phyloP scores from a whole-genome alignment of 192 early-diverging fungal genomes.

The Coemansia sp. region DNA sequence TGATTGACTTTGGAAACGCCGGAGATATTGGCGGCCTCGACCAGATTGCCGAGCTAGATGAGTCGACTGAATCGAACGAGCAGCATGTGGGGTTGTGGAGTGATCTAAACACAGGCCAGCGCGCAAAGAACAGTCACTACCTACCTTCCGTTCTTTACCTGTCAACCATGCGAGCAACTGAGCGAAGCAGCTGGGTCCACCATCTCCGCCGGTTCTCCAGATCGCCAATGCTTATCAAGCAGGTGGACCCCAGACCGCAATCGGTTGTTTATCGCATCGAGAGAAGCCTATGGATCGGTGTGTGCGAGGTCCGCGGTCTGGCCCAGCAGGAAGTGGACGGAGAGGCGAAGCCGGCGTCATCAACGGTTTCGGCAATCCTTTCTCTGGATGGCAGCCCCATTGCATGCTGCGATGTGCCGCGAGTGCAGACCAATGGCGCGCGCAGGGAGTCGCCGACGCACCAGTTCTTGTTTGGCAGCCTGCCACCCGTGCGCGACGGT shows the following conservation, averaged over 20 bases:
- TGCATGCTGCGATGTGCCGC: slow-evolving; percentile 22
- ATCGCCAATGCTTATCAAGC: slow-evolving; percentile 14
- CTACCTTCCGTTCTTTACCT: slow-evolving; percentile 21
- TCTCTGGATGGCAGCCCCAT: slow-evolving; percentile 34
- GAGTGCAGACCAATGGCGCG: background rate
- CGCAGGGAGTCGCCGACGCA: slow-evolving; percentile 3
- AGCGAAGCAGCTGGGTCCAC: slow-evolving; percentile 47
- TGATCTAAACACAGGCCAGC: background rate
- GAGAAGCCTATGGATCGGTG: slow-evolving; percentile 44
- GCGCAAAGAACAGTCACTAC: background rate
- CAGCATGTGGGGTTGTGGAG: background rate
- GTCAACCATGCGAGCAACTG: slow-evolving; percentile 24
- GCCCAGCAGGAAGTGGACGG: background rate
- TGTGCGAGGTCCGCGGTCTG: slow-evolving; percentile 31
- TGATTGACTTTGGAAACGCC: slow-evolving; percentile 6
- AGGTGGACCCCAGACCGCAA: background rate
- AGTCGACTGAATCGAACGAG: background rate
- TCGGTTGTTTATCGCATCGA: slow-evolving; percentile 35
- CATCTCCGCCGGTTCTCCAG: slow-evolving; percentile 28
- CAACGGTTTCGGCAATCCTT: slow-evolving; percentile 16
- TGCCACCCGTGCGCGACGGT: slow-evolving; percentile 25
- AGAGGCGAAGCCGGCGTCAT: background rate
- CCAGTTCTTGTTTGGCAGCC: slow-evolving; percentile 37
- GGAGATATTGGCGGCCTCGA: background rate
- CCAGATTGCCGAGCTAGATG: background rate